These are phyloP conservation scores for Astragalus glycyphyllos DNA, from an alignment of 306 rosid genomes.

Conservation along the genomic window DNA sequence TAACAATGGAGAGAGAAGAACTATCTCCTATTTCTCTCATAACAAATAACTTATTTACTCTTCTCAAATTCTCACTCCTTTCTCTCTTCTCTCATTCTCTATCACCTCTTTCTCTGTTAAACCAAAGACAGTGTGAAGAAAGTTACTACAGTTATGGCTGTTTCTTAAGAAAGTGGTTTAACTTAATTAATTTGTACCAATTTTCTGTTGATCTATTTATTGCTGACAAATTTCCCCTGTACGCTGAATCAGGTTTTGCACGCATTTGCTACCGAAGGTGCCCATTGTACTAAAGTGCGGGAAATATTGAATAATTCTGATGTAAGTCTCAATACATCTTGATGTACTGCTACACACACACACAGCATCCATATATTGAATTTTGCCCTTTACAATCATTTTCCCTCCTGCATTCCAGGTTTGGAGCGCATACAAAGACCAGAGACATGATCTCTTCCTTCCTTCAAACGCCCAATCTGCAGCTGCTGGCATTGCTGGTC, in stretches of 20 bases:
- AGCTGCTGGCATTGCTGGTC: conserved; percentile 97
- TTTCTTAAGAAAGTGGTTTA: conserved; percentile 20
- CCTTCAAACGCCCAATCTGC: conserved; percentile 99
- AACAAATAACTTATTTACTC: no score
- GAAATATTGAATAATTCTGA: conserved; percentile 86
- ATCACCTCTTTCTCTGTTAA: no score
- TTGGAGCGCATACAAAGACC: conserved; percentile 99
- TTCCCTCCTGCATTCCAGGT: conserved; percentile 60
- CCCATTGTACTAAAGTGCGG: conserved; percentile 94
- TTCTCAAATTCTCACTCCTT: no score
- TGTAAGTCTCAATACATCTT: conserved; percentile 57
- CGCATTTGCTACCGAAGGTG: conserved; percentile 99
- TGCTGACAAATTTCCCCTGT: conserved; percentile 30
- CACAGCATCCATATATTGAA: background rate
- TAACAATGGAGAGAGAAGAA: no score
- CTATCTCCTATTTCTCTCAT: no score
- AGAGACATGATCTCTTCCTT: conserved; percentile 96
- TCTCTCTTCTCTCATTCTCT: no score
- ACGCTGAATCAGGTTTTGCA: conserved; percentile 82
- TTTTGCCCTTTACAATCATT: conserved; percentile 9
- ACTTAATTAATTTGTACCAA: background rate
- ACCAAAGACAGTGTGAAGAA: background rate
- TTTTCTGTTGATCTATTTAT: conserved; percentile 13
- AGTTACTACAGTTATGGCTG: background rate
- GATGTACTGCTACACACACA: background rate